These are phyloP conservation scores for Rhizopogon rudus DNA, from an alignment of 768 basidiomycete genomes.

Conservation along the genomic window DNA sequence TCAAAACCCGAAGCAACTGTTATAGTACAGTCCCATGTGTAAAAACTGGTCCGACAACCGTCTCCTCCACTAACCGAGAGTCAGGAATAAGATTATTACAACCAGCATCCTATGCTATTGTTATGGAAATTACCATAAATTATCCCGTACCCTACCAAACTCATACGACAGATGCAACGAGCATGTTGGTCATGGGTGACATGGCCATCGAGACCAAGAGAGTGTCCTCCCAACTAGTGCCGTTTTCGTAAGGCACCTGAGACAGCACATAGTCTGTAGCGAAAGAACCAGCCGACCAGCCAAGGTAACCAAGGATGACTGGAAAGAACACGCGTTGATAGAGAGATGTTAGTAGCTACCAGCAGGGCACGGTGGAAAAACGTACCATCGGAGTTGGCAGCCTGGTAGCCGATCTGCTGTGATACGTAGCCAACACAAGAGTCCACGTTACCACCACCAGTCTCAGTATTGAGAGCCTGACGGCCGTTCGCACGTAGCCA, in stretches of 20 bases:
- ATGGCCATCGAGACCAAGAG: constrained; percentile 30
- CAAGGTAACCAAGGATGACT: constrained; percentile 51
- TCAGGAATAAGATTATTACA: neutral
- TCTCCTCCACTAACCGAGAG: no score
- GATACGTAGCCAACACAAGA: constrained; percentile 42
- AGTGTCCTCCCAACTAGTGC: constrained; percentile 32
- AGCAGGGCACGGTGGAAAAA: neutral
- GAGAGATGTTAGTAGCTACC: neutral
- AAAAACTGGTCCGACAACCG: no score
- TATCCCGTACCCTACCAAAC: no score
- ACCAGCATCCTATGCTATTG: neutral
- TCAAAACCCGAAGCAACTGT: no score
- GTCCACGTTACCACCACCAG: constrained; percentile 50
- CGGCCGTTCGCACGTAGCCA: constrained; percentile 47
- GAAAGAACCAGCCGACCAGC: constrained; percentile 61
- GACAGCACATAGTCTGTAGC: constrained; percentile 29
- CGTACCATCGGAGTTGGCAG: constrained; percentile 44
- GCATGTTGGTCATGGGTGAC: constrained; percentile 12
- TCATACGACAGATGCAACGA: constrained; percentile 7
- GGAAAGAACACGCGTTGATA: neutral
- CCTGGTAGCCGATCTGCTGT: constrained; percentile 42
- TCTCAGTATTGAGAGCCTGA: constrained; percentile 57
- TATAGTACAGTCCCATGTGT: no score
- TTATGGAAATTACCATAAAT: neutral
- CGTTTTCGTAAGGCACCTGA: constrained; percentile 25